A percentile compares a stretch with the other conserved stretches of the same genome.
These are phyloP conservation scores for Margaritispora aquatica DNA, from an alignment of 495 filamentous ascomycete species.

Conservation along the genomic window DNA sequence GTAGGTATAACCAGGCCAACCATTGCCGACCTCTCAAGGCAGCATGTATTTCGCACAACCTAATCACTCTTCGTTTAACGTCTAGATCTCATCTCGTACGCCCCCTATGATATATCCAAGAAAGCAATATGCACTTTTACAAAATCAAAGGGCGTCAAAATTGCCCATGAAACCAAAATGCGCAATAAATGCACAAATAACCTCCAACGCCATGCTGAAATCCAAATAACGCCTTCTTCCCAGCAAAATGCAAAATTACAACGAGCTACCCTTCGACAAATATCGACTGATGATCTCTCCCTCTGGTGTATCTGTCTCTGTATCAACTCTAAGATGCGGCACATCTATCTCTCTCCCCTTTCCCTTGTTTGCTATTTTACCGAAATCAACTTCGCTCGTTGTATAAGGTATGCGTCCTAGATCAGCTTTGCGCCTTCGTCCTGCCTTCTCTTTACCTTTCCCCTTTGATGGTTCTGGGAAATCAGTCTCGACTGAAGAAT, in stretches of 20 bases:
- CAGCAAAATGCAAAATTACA: too few relatives aligned
- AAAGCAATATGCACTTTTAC: too few relatives aligned
- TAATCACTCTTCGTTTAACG: too few relatives aligned
- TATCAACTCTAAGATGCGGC: neutral
- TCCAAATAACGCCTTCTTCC: too few relatives aligned
- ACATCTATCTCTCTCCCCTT: neutral
- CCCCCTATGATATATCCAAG: neutral
- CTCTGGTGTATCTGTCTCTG: neutral
- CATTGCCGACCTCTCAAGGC: too few relatives aligned
- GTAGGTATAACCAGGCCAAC: too few relatives aligned
- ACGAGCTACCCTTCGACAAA: constrained; percentile 7
- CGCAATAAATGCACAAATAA: neutral
- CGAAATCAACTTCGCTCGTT: constrained; percentile 2
- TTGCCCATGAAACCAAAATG: neutral
- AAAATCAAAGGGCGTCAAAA: neutral
- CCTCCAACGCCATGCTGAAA: neutral
- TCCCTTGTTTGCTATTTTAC: neutral
- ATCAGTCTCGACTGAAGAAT: constrained; percentile 20
- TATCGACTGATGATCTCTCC: neutral
- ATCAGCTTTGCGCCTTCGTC: constrained; percentile 6
- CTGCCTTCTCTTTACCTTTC: constrained; percentile 21
- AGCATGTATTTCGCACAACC: too few relatives aligned
- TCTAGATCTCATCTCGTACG: too few relatives aligned
- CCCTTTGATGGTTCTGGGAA: neutral
- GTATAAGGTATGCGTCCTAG: neutral